Evolutionary conservation across 768 basidiomycete species (phyloP), one percentile per base, ranked within the genome.

Genomic region (Albatrellus ellisii): DNA sequence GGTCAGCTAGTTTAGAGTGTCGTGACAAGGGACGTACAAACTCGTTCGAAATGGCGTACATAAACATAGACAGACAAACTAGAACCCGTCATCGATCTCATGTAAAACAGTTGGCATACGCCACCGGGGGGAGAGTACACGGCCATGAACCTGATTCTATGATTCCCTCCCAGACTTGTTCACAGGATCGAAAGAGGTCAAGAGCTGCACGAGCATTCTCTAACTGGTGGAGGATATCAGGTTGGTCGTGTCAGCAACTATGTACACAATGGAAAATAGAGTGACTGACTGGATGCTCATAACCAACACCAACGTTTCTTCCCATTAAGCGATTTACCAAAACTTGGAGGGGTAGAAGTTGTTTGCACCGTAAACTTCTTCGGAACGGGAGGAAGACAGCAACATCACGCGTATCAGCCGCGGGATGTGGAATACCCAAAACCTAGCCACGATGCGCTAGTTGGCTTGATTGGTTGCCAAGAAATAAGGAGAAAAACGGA

Each of bases 341-440:
- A 4, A 56, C 60, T 26, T 53, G 43, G 28, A 75, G 57, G 12
- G 62, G 59, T 17, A 72, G 49, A 11, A 62, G 52, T 9, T 37
- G 35, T 20, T 36, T 38, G 34, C 49, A 50, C 39, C 57, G 43
- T 54, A 63, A 58, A 28, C 59, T 64, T 46, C 64, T 65, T 12
- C 68, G 64, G 35, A 75, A 59, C 8, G 74, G 71, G 29, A 66
- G 57, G 56, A 68, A 77, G 18, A 72, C 56, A 3, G 71, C 73
- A 10, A 70, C 60, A 46, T 76, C 74, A n/a, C 74, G 65, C 2
- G 72, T 75, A 46, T 69, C 51, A 31, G 72, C 55, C 7, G 71
- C 62, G 7, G 70, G 67, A 52, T 75, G 73, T 18, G 64, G 62
- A 28, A 75, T 53, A 11, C 67, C 69, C 51, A 76, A 52, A 11